Evolutionary conservation across 148 eudicot species (phyloP).

Genomic region (Pouteria glomerata): DNA sequence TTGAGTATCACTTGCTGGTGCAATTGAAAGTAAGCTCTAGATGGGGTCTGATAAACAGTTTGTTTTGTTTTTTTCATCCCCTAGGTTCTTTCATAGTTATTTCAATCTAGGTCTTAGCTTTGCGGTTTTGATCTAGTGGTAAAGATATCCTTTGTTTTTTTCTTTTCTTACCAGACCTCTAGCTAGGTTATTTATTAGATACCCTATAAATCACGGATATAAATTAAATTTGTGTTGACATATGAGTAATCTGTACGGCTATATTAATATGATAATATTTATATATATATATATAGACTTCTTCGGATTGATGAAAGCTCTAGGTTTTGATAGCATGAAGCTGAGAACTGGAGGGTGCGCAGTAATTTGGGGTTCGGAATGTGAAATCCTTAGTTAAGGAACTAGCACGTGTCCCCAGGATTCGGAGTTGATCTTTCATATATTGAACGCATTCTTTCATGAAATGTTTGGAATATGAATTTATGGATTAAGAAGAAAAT

Average conservation of each 20-base stretch:
- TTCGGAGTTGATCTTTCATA: no score
- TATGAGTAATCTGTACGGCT: background rate
- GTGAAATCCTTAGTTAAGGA: background rate
- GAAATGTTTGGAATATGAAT: no score
- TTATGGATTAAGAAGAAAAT: no score
- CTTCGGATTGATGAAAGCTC: no score
- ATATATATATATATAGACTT: no score
- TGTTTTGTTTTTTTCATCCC: background rate
- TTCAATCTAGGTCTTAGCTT: background rate
- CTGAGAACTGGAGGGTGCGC: background rate
- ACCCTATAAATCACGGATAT: no score
- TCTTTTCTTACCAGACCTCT: no score
- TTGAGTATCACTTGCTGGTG: background rate
- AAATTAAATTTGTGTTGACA: background rate
- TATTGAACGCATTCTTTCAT: background rate
- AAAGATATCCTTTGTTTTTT: no score
- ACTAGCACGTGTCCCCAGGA: background rate
- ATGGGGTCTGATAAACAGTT: background rate
- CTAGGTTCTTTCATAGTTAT: background rate
- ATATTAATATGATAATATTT: no score
- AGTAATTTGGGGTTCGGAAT: background rate
- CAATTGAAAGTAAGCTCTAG: background rate
- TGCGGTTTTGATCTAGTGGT: background rate
- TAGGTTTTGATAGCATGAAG: background rate
- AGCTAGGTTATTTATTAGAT: no score